Base-by-base conservation (phyloP, 164 flowering plant species). In the Litsea cubeba region DNA sequence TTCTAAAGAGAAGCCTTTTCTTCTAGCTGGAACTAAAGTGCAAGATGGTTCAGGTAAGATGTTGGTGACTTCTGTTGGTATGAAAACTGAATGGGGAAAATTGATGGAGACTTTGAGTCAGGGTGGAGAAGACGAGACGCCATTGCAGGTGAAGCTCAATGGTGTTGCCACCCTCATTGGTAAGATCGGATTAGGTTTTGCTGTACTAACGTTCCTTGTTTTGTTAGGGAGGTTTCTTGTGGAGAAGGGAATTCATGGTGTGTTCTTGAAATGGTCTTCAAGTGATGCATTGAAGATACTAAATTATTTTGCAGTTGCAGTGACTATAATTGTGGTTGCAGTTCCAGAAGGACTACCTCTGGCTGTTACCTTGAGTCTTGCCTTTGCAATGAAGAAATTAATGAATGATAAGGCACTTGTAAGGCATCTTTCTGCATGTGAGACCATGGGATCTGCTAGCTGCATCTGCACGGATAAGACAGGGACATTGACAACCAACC, bases 381-480 rank as follows among this genome's bases (percentile, higher is more conserved):
- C 89, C 28, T 86, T 84, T 79, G 87, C 89, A 30, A 86, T 86
- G 89, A 81, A 82, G 79, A 80, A 86, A 63, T 65, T 86, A 71
- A 86, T 86, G 89, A 73, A 77, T 70, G 83, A 83, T 5, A 82
- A 63, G 71, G 89, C 87, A 66, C 80, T 84, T 18, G 89, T 85
- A 25, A 74, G 86, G 69, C 86, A 82, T 78, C 85, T 86, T 10
- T 75, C 89, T 26, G 87, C 89, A 8, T 86, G 89, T 83, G 89
- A 86, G 72, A 86, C 89, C 32, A 86, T 87, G 90, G 90, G 88
- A 49, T 87, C 90, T 68, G 87, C 85, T 22, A 84, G 71, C 25
- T 77, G 83, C 78, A 85, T 85, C 58, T 87, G 90, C 79, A 85
- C 88, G 0, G 90, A 85, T 76, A 87, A 87, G 72, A 87, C 90